phyloP scores from a whole-genome alignment of 2,329 filamentous ascomycete species.

The Talaromyces amestolkiae region DNA sequence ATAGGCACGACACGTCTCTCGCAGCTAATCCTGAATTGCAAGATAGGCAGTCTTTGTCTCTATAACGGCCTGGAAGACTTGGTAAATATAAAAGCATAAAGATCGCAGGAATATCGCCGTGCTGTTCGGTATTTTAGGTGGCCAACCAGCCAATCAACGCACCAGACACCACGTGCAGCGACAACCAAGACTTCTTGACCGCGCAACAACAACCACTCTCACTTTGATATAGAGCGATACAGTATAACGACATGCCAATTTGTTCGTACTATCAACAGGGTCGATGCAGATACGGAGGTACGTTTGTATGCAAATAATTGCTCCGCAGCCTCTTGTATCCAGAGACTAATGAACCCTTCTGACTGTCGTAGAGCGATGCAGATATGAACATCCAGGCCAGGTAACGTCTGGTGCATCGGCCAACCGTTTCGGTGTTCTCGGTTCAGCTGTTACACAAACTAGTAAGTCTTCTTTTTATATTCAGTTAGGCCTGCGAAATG shows the following conservation, averaged over 20 bases:
- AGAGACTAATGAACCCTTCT: not conserved
- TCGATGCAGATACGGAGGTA: constrained; percentile 64
- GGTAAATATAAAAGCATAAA: not conserved
- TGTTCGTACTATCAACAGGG: constrained; percentile 67
- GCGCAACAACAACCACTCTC: not conserved
- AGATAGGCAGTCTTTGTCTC: not conserved
- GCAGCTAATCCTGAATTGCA: not conserved
- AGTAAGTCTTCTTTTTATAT: constrained; percentile 24
- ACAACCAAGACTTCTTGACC: not conserved
- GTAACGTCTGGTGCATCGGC: constrained; percentile 37
- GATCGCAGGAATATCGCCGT: not conserved
- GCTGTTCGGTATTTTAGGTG: not conserved
- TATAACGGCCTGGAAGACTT: not conserved
- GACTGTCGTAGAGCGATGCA: constrained; percentile 53
- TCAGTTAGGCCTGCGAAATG: not conserved
- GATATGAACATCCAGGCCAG: constrained; percentile 56
- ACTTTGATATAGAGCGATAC: not conserved
- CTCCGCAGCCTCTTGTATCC: not conserved
- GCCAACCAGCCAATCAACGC: not conserved
- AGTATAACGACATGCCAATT: constrained; percentile 40
- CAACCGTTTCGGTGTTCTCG: constrained; percentile 60
- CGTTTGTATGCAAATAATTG: constrained; percentile 3
- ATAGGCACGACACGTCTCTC: not conserved
- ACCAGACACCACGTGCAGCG: not conserved
- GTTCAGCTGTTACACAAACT: constrained; percentile 31